Conservation (phyloP, 768 basidiomycete species). For the Tulasnella sp. region DNA sequence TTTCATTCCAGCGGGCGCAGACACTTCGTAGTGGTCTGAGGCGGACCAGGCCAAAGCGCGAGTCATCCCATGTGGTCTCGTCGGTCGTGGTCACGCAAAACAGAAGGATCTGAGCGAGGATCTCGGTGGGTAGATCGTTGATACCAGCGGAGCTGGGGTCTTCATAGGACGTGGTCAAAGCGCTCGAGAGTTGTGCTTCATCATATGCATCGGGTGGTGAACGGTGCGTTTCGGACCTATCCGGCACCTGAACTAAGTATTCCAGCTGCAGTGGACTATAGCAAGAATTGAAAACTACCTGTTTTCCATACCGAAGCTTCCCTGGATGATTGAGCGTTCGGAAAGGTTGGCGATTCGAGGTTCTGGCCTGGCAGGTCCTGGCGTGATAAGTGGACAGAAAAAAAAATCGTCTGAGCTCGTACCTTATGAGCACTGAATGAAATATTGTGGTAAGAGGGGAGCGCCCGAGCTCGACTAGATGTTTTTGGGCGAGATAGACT, state of each 20-base stretch:
- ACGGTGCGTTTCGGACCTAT: neutral
- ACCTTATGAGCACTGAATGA: too few species aligned
- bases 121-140: neutral
- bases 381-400: too few species aligned
- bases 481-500: too few species aligned
- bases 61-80: neutral
- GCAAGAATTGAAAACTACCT: too few species aligned
- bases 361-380: too few species aligned
- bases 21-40: neutral
- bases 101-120: neutral
- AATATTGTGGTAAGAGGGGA: too few species aligned
- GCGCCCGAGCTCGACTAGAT: too few species aligned
- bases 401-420: too few species aligned
- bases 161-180: too few species aligned
- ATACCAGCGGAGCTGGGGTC: neutral
- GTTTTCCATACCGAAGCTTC: too few species aligned
- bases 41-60: neutral
- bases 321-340: too few species aligned
- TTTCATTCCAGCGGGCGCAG: neutral
- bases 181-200: neutral
- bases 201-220: neutral
- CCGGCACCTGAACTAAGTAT: neutral
- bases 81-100: neutral
- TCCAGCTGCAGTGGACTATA: neutral
- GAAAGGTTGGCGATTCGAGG: too few species aligned